Evolutionary conservation across 2,329 filamentous ascomycete genomes (phyloP).

Genomic region (Fulvia fulva): DNA sequence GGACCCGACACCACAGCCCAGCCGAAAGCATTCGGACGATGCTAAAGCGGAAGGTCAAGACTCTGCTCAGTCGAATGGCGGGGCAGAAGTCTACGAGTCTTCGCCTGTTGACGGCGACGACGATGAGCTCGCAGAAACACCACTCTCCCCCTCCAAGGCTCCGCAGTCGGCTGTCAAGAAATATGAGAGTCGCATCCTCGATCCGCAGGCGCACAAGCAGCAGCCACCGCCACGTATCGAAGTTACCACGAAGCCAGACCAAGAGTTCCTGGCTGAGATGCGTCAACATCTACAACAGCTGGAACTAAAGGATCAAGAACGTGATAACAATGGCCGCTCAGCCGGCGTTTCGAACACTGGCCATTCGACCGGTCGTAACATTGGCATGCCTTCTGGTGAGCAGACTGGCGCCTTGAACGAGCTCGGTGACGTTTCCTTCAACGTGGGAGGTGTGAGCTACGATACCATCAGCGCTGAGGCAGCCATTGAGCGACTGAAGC

Average conservation of each 20-base stretch:
- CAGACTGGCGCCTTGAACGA: conserved; percentile 31
- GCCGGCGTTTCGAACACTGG: conserved; percentile 18
- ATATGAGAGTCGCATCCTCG: conserved; percentile 30
- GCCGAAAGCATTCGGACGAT: conserved; percentile 30
- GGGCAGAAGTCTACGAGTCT: conserved; percentile 28
- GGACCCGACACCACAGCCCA: conserved; percentile 47
- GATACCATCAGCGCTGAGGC: conserved; percentile 31
- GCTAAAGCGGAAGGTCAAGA: conserved; percentile 10
- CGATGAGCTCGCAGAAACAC: conserved; percentile 10
- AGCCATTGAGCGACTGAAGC: conserved; percentile 33
- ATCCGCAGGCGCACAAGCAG: conserved; percentile 31
- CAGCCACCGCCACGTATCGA: conserved; percentile 30
- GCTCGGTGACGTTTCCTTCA: conserved; percentile 56
- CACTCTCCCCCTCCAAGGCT: conserved; percentile 22
- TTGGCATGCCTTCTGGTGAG: conserved; percentile 36
- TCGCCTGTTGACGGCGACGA: conserved; percentile 25
- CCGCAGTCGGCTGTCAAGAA: conserved; percentile 26
- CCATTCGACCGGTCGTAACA: conserved; percentile 16
- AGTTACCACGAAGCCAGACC: conserved; percentile 32
- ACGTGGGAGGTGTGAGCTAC: conserved; percentile 89
- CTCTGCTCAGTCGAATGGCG: conserved; percentile 21
- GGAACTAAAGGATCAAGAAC: conserved; percentile 61
- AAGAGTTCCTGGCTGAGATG: conserved; percentile 35
- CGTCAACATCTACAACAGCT: conserved; percentile 65
- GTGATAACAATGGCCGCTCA: conserved; percentile 34